Conservation (phyloP, 441 rosid species). For the Sinapis alba region DNA sequence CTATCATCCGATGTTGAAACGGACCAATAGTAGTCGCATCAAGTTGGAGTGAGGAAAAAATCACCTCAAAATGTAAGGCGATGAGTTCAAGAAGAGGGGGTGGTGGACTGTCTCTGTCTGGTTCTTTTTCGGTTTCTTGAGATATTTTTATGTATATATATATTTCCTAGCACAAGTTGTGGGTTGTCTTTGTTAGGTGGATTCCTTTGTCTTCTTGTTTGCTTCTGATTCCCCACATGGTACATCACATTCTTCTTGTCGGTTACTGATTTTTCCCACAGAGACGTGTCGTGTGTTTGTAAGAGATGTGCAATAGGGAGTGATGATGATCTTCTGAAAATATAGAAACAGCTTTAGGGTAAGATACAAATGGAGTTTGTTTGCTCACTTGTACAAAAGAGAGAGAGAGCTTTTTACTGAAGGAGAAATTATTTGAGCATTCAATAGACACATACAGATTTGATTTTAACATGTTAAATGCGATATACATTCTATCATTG, state of each 20-base stretch:
- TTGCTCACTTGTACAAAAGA: neutral
- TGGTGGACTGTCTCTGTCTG: conserved; percentile 29
- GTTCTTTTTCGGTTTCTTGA: conserved; percentile 29
- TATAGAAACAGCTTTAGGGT: too few relatives aligned
- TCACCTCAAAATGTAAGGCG: conserved; percentile 7
- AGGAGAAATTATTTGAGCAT: too few relatives aligned
- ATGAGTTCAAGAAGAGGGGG: conserved; percentile 20
- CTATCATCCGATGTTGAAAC: conserved; percentile 8
- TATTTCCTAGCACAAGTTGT: conserved; percentile 32
- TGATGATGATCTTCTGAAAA: conserved; percentile 51
- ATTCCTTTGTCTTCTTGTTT: conserved; percentile 31
- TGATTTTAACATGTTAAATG: neutral
- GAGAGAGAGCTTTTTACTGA: neutral
- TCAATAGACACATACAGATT: neutral
- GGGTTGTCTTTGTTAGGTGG: conserved; percentile 41
- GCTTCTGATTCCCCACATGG: conserved; percentile 37
- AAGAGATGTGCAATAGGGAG: conserved; percentile 38
- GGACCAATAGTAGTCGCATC: conserved; percentile 28
- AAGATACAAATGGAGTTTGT: too few relatives aligned
- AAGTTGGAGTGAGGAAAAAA: conserved; percentile 20
- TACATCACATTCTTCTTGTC: conserved; percentile 31
- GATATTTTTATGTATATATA: conserved; percentile 14
- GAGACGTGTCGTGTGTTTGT: conserved; percentile 6
- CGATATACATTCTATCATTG: neutral
- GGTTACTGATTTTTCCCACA: conserved; percentile 21